Percentiles rank a stretch among this genome's conserved stretches.
Evolutionary conservation across 306 rosid genomes (phyloP).

Genomic region (Quillaja saponaria): DNA sequence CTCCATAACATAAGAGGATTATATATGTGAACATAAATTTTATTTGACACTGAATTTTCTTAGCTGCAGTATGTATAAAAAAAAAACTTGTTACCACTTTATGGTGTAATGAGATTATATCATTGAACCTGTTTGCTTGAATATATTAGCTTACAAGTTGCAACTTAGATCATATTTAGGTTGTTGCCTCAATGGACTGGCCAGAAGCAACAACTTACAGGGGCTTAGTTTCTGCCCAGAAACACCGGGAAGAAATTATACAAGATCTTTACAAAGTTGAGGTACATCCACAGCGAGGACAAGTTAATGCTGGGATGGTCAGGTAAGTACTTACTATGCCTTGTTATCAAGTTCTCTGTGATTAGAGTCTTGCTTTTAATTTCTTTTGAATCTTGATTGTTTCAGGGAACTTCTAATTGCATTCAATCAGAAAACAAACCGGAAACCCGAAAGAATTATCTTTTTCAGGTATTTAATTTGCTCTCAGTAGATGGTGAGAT

Average conservation of each 20-base stretch:
- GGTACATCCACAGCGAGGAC: constrained; percentile 33
- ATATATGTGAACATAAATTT: too few species aligned
- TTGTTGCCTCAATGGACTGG: constrained; percentile 70
- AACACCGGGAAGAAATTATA: constrained; percentile 46
- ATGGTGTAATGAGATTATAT: background rate
- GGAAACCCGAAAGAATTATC: constrained; percentile 41
- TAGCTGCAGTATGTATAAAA: constrained; percentile 45
- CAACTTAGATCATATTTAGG: constrained; percentile 25
- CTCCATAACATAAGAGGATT: too few species aligned
- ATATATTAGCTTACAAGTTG: background rate
- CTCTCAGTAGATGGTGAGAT: constrained; percentile 1
- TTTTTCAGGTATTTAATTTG: constrained; percentile 49
- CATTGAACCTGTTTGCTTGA: background rate
- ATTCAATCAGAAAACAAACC: constrained; percentile 30
- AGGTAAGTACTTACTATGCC: constrained; percentile 24
- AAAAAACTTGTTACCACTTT: background rate
- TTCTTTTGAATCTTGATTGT: background rate
- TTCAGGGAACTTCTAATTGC: constrained; percentile 45
- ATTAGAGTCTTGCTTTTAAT: background rate
- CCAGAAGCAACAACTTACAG: constrained; percentile 48
- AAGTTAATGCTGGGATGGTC: constrained; percentile 46
- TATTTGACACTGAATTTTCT: too few species aligned
- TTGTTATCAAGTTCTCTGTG: background rate
- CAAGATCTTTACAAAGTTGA: constrained; percentile 35
- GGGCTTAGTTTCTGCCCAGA: constrained; percentile 46